Conservation (phyloP, 192 early-diverging fungal genomes). For the Coemansia sp. region DNA sequence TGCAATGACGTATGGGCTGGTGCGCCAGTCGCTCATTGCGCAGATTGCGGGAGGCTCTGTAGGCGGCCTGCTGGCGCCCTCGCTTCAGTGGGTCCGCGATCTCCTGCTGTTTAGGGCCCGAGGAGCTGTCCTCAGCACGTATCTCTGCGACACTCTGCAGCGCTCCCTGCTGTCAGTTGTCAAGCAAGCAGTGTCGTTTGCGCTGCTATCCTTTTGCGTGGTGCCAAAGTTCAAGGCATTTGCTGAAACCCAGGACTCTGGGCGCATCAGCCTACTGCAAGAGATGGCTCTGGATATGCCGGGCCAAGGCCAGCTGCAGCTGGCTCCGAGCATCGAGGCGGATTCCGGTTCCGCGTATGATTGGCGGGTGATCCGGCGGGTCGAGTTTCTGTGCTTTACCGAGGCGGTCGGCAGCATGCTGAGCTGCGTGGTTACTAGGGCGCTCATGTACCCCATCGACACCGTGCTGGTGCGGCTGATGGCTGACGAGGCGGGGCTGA, state of each 20-base stretch:
- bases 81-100: conserved; percentile 21
- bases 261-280: no score
- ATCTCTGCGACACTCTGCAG: conserved; percentile 19
- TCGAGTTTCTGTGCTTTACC: conserved; percentile 21
- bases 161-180: no score
- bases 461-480: conserved; percentile 28
- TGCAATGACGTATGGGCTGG: conserved; percentile 26
- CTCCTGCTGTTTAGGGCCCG: conserved; percentile 8
- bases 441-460: conserved; percentile 33
- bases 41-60: conserved; percentile 6
- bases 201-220: no score
- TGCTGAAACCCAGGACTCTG: no score
- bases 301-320: not conserved
- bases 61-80: not conserved
- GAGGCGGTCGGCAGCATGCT: conserved; percentile 10
- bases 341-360: not conserved
- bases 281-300: no score
- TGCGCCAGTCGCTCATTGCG: conserved; percentile 27
- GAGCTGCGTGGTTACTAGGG: not conserved
- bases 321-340: not conserved
- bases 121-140: conserved; percentile 25
- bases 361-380: conserved; percentile 1
- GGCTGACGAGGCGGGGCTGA: conserved; percentile 45
- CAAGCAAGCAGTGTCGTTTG: no score
- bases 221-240: no score